Evolutionary conservation across 78 protist genomes (phyloP).

Genomic region (Blattamonas nauphoetae): DNA sequence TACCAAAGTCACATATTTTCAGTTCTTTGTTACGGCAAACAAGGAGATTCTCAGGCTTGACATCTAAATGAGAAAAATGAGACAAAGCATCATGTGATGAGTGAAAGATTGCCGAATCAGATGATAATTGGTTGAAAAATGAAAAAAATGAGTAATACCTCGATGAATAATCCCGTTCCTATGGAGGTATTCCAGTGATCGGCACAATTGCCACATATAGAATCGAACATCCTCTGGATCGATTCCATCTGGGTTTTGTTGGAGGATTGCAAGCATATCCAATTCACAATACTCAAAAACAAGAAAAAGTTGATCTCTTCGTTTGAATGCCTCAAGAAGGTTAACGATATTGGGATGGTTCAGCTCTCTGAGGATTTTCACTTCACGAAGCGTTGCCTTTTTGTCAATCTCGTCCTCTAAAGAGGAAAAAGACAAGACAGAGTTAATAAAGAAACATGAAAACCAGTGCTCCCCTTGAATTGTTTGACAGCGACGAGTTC

Average conservation of each 20-base stretch:
- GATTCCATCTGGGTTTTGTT: slow-evolving; percentile 38
- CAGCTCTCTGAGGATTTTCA: slow-evolving; percentile 34
- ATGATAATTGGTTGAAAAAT: neutral
- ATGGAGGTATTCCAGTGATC: slow-evolving; percentile 26
- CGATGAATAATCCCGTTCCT: slow-evolving; percentile 41
- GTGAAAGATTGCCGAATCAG: too few relatives aligned
- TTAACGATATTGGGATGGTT: slow-evolving; percentile 35
- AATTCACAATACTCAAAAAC: slow-evolving; percentile 58
- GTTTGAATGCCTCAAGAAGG: slow-evolving; percentile 28
- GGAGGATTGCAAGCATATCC: slow-evolving; percentile 43
- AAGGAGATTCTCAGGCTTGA: slow-evolving; percentile 62
- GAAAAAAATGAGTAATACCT: slow-evolving; percentile 8
- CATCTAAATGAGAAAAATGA: slow-evolving; percentile 16
- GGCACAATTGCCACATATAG: slow-evolving; percentile 35
- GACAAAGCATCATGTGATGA: too few relatives aligned
- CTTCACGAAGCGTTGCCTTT: slow-evolving; percentile 38
- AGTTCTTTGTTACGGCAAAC: slow-evolving; percentile 22
- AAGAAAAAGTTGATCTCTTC: slow-evolving; percentile 43
- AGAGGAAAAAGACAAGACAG: neutral
- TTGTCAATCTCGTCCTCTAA: slow-evolving; percentile 18
- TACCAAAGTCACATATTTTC: slow-evolving; percentile 58
- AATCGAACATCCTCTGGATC: slow-evolving; percentile 2
- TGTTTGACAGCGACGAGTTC: slow-evolving; percentile 59
- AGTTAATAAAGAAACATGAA: neutral
- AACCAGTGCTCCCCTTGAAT: slow-evolving; percentile 33